phyloP scores from a whole-genome alignment of 2,329 filamentous ascomycete species.

The Leptographium radiaticola region DNA sequence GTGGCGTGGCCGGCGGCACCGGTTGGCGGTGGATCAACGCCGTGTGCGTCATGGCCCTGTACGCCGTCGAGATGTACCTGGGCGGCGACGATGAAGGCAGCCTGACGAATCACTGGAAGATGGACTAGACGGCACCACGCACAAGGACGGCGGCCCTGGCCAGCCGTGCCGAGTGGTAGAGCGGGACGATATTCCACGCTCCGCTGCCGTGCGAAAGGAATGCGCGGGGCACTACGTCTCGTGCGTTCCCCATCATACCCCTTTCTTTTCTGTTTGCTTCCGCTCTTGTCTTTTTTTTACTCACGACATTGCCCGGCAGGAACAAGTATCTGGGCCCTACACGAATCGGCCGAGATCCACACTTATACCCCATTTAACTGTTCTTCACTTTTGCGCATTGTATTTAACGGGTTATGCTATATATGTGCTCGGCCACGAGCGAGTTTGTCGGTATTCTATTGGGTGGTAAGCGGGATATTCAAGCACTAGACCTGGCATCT shows the following conservation, averaged over 20 bases:
- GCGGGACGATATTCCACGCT: not conserved
- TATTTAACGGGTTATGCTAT: conserved; percentile 3
- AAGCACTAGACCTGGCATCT: not conserved
- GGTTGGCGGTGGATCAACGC: conserved; percentile 92
- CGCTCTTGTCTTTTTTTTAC: not conserved
- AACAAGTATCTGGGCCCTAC: not conserved
- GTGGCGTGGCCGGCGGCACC: conserved; percentile 70
- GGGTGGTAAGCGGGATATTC: not conserved
- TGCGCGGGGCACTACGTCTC: not conserved
- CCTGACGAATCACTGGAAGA: conserved; percentile 79
- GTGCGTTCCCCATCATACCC: not conserved
- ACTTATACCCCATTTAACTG: conserved; percentile 1
- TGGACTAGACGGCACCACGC: conserved; percentile 45
- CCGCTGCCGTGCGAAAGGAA: not conserved
- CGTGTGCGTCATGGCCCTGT: conserved; percentile 75
- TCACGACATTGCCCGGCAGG: not conserved
- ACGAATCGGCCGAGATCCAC: not conserved
- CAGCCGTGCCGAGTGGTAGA: not conserved
- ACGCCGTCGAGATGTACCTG: conserved; percentile 80
- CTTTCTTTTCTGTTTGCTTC: not conserved
- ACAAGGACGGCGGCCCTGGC: not conserved
- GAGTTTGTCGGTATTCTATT: not conserved
- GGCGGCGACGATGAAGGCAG: conserved; percentile 68
- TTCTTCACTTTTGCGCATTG: conserved; percentile 1
- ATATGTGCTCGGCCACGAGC: conserved; percentile 2